Percentiles rank a stretch among this genome's conserved stretches.
Conservation (phyloP, 345 rosid species). For the Syzygium aromaticum region DNA sequence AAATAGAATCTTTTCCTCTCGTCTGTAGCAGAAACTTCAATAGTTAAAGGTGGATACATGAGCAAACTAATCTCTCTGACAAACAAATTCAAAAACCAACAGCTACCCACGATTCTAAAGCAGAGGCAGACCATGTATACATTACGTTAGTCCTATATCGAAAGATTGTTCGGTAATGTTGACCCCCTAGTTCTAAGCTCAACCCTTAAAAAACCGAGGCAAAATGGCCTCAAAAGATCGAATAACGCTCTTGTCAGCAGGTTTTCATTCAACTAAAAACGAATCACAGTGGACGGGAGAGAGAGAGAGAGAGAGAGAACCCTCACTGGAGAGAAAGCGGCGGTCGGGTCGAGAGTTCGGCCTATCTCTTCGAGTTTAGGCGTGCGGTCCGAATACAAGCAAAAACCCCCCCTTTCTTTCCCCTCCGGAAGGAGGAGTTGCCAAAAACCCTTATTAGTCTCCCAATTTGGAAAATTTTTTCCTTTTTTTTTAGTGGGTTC, state of each 20-base stretch:
- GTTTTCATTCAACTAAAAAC: not conserved
- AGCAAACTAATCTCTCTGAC: not conserved
- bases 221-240: not conserved
- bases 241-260: not conserved
- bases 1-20: not conserved
- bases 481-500: not conserved
- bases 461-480: not conserved
- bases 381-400: not conserved
- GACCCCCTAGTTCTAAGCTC: not conserved
- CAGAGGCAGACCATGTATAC: not conserved
- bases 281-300: not conserved
- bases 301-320: not conserved
- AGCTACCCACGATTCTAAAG: not conserved
- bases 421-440: not conserved
- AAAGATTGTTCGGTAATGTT: not conserved
- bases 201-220: not conserved
- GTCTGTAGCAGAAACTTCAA: not conserved
- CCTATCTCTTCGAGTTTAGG: accelerated
- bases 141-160: not conserved
- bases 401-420: not conserved
- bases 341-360: not conserved
- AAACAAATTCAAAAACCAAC: not conserved
- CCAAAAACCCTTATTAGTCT: not conserved
- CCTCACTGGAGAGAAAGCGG: not conserved
- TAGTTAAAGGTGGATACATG: not conserved